A percentile compares a stretch with the other conserved stretches of the same genome.
Conservation (phyloP, 2,329 filamentous ascomycete genomes). For the Trichoderma oligosporum region DNA sequence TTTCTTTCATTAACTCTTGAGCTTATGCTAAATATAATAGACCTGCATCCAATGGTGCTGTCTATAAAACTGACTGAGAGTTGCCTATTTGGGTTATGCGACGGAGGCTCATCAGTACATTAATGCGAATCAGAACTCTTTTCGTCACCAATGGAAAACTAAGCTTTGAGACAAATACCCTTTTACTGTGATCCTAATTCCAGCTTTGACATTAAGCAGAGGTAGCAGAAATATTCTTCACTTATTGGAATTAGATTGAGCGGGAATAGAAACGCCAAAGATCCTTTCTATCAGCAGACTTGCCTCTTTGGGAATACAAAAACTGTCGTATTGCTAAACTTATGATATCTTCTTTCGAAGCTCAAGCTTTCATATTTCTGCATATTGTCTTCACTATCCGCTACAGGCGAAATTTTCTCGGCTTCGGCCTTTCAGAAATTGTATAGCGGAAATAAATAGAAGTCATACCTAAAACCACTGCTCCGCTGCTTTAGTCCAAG, state of each 20-base stretch:
- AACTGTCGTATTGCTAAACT: neutral
- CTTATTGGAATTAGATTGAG: neutral
- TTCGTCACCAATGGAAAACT: no score
- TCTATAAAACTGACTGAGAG: neutral
- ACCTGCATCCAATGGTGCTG: no score
- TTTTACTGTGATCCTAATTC: no score
- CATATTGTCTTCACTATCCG: neutral
- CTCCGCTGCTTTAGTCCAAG: no score
- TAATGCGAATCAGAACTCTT: neutral
- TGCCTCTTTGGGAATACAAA: neutral
- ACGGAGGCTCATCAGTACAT: neutral
- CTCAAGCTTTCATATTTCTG: neutral
- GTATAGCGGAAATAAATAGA: neutral
- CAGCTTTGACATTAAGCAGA: no score
- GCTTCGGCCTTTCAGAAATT: neutral
- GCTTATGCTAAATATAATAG: no score
- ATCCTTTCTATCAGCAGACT: neutral
- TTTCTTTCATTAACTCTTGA: no score
- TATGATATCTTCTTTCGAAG: neutral
- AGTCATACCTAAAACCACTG: neutral
- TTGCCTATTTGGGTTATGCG: neutral
- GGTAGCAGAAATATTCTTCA: no score
- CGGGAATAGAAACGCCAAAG: neutral
- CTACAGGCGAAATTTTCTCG: neutral
- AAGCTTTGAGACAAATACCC: no score